Base-by-base conservation (phyloP, 129 eudicot genomes). In the Deinandra increscens region DNA sequence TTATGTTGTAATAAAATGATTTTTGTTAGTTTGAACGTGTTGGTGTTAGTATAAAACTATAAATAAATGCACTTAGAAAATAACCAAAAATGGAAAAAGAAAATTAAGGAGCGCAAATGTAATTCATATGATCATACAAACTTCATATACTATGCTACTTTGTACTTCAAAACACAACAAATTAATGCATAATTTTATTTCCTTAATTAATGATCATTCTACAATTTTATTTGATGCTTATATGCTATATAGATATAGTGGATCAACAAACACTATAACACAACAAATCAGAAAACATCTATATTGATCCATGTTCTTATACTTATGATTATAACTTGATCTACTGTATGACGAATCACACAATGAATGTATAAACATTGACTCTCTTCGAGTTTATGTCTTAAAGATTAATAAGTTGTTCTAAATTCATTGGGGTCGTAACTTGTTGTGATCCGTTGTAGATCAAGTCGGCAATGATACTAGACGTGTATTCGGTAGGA, bases 401-500 rank as follows among this genome's bases (percentile, higher is more conserved):
- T 76, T 77, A 88, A 20, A 55, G 10, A 51, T 87, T 82, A 72
- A 83, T 54, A 2, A 90, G 84, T 71, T 87, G 91, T 42, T 81
- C 73, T 4, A 85, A 64, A 53, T 84, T 90, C 19, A 87, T 63
- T 0, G 95, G 95, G 8, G 34, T 64, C 22, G 79, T 77, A 49
- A 74, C 36, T 6, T 75, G 49, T 48, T 50, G 67, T 5, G 91
- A 73, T 61, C 84, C 89, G 9, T 58, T 37, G 62, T 61, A 87
- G 17, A 88, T 63, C 5, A 14, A 42, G 61, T 72, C 75, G 0
- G 87, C 79, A 66, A 90, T 48, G 0, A 81, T 46, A 14, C 83
- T 59, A 64, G 85, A 81, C 20, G 91, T 72, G 7, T 71, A 68
- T 54, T 90, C 87, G 0, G 95, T 83, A n/a, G 97, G 97, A 60